Percentiles rank a stretch among this genome's conserved stretches.
These are phyloP conservation scores for Fusarium continuum DNA, from an alignment of 2,329 filamentous ascomycete species.

Conservation along the genomic window DNA sequence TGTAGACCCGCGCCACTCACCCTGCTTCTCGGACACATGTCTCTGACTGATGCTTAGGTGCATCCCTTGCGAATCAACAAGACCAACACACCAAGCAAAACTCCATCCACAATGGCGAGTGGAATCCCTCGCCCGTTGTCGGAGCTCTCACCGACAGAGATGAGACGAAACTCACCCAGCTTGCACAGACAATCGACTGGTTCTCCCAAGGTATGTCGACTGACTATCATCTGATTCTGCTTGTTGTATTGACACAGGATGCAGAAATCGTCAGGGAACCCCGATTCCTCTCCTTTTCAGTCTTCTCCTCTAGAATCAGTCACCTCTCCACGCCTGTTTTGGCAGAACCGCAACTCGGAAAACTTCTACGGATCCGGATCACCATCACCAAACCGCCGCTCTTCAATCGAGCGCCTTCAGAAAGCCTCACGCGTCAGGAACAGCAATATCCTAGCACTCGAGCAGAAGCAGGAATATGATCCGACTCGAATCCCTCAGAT, in stretches of 20 bases:
- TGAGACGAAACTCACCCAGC: conserved; percentile 90
- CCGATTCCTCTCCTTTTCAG: conserved; percentile 85
- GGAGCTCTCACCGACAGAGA: conserved; percentile 87
- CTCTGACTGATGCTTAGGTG: conserved; percentile 60
- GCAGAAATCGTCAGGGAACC: conserved; percentile 74
- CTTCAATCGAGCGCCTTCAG: conserved; percentile 95
- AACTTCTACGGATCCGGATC: conserved; percentile 72
- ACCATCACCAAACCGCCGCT: conserved; percentile 79
- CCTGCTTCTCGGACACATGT: conserved; percentile 29
- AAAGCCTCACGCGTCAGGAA: conserved; percentile 96
- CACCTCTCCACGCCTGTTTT: conserved; percentile 86
- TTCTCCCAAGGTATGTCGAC: conserved; percentile 50
- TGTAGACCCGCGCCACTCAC: conserved; percentile 37
- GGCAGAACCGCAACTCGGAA: conserved; percentile 84
- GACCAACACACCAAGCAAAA: conserved; percentile 61
- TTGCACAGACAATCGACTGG: conserved; percentile 80
- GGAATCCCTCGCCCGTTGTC: conserved; percentile 78
- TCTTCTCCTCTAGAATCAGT: conserved; percentile 76
- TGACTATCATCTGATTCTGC: conserved; percentile 5
- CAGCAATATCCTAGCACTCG: conserved; percentile 94
- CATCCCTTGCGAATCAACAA: conserved; percentile 84
- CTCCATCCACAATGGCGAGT: conserved; percentile 70
- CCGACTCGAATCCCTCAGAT: conserved; percentile 79
- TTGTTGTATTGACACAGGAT: conserved; percentile 46
- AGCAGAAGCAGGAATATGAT: conserved; percentile 93